Evolutionary conservation across 2,329 filamentous ascomycete genomes (phyloP), one percentile per base, ranked within the genome.

Genomic region (Trichophyton benhamiae): DNA sequence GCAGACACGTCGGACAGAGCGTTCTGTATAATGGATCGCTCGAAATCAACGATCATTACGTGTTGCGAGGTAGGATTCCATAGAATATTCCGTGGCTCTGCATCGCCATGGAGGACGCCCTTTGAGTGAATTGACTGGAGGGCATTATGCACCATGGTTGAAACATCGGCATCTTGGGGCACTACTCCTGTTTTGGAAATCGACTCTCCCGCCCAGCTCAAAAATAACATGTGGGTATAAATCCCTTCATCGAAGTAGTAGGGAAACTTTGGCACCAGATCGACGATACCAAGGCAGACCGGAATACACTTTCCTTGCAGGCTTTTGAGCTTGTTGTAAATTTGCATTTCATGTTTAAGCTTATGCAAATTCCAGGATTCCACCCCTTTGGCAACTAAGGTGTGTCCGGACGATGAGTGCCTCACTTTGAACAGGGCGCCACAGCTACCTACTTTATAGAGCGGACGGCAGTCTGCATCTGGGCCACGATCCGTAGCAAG

Each of bases 181-280:
- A 13, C 3, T 4, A 42, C 38, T 42, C 15, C 15, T 13, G 11
- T 13, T 42, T 42, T 42, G 3, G 11, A n/a, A 8, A 63, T 59
- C 5, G 59, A 30, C 13, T 25, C 36, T 33, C 61, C 61, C 8
- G 41, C 61, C 58, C 58, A 63, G 22, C 52, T 61, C 3, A 60
- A 42, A 7, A 63, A n/a, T 27, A 63, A 36, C 58, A 60, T 63
- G 20, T 61, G 58, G 25, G 58, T 58, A 22, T 60, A 61, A 25
- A 11, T 52, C 22, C 59, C 53, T 33, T 25, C 61, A 58, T 58
- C 30, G 30, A 42, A 58, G 58, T 61, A 58, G 7, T 60, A 60
- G 7, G 58, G 61, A 33, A 5, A 25, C 7, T 42, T 52, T 58
- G 38, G n/a, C 5, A 58, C 11, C 6, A 63, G 53, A n/a, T 27